Base-by-base conservation (phyloP, 2,329 filamentous ascomycete species). In the Aspergillus brasiliensis region DNA sequence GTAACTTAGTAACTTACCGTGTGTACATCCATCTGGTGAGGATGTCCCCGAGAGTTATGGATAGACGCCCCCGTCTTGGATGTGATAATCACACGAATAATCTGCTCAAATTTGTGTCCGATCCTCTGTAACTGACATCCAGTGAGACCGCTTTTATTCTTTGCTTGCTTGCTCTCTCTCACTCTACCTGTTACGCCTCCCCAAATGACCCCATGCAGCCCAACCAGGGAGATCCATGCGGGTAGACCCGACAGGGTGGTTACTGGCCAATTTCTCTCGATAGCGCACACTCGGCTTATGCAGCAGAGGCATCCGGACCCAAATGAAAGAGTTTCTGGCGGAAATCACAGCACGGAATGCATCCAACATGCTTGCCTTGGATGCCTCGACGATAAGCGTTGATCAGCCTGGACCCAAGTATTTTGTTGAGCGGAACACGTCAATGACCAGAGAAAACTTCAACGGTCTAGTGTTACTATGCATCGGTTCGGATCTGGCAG, bases 201-300 rank as follows among this genome's bases (percentile, higher is more conserved):
- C 37, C 51, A 54, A 44, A 25, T 54, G 23, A 44, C n/a, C 17
- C 52, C 17, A 55, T 54, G 52, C 52, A 55, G 42, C n/a, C 19
- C 28, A 17, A 55, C 52, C 42, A 48, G 40, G 49, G 23, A 25
- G n/a, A 38, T 55, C 34, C 40, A 60, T 59, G 54, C 54, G 53
- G 57, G 56, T 54, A 57, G 57, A 65, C 58, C 65, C 65, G 62
- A 67, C 59, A 65, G 46, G 62, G 48, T 63, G 62, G 65, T 62
- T 55, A 60, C 60, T 60, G 64, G 59, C n/a, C n/a, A 25, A 51
- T 25, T 19, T 17, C 21, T 11, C 46, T 40, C 48, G 37, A 44
- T 34, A 51, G 44, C 34, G 38, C 34, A 28, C 38, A 11, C 44
- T 11, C 51, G 31, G 11, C n/a, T 44, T 28, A 44, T 28, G 51